These are phyloP conservation scores for Anaeramoeba flamelloides DNA, from an alignment of 78 protist genomes.

Conservation along the genomic window DNA sequence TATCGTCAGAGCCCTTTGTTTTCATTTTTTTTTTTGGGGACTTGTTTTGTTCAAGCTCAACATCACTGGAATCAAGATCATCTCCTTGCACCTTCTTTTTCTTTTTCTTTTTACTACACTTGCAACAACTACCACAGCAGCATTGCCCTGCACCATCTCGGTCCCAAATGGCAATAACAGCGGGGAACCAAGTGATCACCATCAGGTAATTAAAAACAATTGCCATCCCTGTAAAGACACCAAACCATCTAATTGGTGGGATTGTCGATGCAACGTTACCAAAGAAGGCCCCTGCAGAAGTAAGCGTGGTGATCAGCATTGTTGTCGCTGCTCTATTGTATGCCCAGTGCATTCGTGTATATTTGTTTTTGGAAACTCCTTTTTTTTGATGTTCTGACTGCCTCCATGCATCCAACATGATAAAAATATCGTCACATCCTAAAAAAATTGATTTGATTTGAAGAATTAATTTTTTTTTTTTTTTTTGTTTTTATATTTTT, in stretches of 20 bases:
- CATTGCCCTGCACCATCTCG: background rate
- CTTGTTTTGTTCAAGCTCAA: no score
- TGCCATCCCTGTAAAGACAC: background rate
- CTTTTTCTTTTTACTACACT: no score
- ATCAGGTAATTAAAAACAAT: background rate
- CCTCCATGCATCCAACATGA: constrained; percentile 23
- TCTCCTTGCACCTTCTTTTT: no score
- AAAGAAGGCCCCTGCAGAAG: background rate
- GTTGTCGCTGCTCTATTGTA: background rate
- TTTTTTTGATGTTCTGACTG: constrained; percentile 5
- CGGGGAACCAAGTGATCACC: background rate
- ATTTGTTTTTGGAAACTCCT: background rate
- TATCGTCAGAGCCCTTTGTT: no score
- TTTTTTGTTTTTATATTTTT: no score
- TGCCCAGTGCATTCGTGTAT: constrained; percentile 17
- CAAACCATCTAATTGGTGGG: background rate
- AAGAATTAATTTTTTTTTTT: no score
- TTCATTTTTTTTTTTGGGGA: no score
- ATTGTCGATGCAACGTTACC: background rate
- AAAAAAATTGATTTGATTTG: no score
- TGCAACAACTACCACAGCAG: no score
- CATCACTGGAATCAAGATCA: no score
- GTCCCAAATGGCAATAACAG: background rate
- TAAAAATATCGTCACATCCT: constrained; percentile 23
- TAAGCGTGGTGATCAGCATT: background rate